Evolutionary conservation across 139 green algal species (phyloP).

Genomic region (Gonium pectorale): DNA sequence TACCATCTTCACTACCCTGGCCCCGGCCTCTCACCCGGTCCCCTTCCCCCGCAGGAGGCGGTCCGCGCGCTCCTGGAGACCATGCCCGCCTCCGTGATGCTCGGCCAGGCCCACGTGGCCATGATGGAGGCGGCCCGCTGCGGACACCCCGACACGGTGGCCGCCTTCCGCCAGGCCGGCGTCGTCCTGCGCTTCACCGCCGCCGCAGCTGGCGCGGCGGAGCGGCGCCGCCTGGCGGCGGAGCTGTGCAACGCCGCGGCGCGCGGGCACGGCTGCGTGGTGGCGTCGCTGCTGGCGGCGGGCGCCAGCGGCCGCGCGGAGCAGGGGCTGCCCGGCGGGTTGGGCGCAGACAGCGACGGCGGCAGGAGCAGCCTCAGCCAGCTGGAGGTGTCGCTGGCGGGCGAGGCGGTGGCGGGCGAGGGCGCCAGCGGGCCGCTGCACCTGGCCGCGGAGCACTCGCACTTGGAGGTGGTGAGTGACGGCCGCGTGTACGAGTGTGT

Average conservation of each 20-base stretch:
- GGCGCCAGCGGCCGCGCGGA: neutral
- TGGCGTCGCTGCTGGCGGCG: conserved; percentile 18
- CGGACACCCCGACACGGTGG: conserved; percentile 7
- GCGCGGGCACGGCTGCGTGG: neutral
- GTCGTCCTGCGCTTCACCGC: neutral
- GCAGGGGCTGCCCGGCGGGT: neutral
- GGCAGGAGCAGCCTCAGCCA: too few relatives aligned
- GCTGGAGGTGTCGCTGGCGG: neutral
- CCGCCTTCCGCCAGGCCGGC: neutral
- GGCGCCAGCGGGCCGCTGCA: neutral
- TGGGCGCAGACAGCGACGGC: too few relatives aligned
- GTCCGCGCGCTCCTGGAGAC: neutral
- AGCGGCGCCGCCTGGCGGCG: neutral
- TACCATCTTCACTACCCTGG: neutral
- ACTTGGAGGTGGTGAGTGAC: conserved; percentile 23
- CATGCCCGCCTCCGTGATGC: neutral
- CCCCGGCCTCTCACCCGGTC: neutral
- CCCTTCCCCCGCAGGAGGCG: conserved; percentile 3
- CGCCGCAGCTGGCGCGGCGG: neutral
- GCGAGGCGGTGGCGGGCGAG: neutral
- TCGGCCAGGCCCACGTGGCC: neutral
- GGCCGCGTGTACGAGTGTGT: too few relatives aligned
- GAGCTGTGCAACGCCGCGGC: neutral
- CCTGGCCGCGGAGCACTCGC: neutral
- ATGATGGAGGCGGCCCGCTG: conserved; percentile 37